Percentiles rank a stretch among this genome's conserved stretches.
These are phyloP conservation scores for Cordyceps pruinosa DNA, from an alignment of 2,329 filamentous ascomycete species.

Conservation along the genomic window DNA sequence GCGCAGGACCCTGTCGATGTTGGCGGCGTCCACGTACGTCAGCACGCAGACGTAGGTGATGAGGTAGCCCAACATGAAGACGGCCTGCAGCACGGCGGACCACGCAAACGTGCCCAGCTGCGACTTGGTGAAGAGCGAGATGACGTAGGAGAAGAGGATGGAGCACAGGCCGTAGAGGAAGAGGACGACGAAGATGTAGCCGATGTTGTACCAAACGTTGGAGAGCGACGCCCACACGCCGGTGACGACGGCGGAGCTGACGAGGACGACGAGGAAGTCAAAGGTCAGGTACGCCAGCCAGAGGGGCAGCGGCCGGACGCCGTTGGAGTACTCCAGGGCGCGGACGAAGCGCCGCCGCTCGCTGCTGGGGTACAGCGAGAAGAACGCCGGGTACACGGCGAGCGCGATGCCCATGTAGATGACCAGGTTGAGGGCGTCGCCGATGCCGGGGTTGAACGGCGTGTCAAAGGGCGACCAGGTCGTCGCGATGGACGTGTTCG, in stretches of 20 bases:
- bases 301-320: constrained; percentile 71
- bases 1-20: constrained; percentile 59
- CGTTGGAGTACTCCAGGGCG: constrained; percentile 85
- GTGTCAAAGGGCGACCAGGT: constrained; percentile 70
- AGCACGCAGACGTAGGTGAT: constrained; percentile 65
- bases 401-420: constrained; percentile 77
- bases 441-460: constrained; percentile 61
- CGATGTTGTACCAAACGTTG: constrained; percentile 66
- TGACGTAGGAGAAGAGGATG: constrained; percentile 68
- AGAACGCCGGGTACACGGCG: constrained; percentile 75
- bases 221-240: constrained; percentile 62
- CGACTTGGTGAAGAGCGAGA: constrained; percentile 72
- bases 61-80: constrained; percentile 64
- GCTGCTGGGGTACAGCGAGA: constrained; percentile 80
- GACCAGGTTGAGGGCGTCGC: constrained; percentile 70
- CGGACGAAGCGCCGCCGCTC: constrained; percentile 75
- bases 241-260: constrained; percentile 56
- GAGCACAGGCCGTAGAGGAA: constrained; percentile 75
- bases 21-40: constrained; percentile 64
- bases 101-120: constrained; percentile 82
- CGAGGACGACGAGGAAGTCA: constrained; percentile 68
- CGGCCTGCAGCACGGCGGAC: constrained; percentile 67
- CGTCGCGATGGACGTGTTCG: constrained; percentile 62
- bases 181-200: constrained; percentile 76
- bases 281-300: constrained; percentile 81